These are phyloP conservation scores for Eucalyptus pauciflora DNA, from an alignment of 345 rosid genomes.

Conservation along the genomic window DNA sequence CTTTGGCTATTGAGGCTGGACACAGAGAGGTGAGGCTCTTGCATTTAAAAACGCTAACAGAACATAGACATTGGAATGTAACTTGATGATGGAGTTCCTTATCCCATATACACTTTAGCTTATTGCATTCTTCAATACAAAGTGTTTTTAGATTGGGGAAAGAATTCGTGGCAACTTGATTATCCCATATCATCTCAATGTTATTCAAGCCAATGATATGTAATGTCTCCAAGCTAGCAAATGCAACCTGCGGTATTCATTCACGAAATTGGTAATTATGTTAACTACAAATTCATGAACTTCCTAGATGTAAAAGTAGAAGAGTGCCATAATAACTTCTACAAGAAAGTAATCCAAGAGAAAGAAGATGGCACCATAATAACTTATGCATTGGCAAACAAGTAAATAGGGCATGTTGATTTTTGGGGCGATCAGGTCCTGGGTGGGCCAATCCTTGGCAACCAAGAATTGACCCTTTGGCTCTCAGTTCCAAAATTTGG, in stretches of 20 bases:
- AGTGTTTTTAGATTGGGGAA: not conserved
- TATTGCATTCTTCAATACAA: not conserved
- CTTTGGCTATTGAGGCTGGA: fast-evolving
- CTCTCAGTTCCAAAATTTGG: too few relatives aligned
- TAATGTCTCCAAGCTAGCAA: not conserved
- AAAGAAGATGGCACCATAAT: too few relatives aligned
- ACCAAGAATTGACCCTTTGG: fast-evolving
- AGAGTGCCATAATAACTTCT: fast-evolving
- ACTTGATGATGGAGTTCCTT: not conserved
- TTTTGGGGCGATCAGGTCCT: too few relatives aligned
- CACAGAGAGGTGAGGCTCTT: not conserved
- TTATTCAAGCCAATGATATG: not conserved
- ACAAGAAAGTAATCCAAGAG: too few relatives aligned
- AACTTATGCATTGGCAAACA: fast-evolving
- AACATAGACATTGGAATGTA: not conserved
- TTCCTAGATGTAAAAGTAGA: too few relatives aligned
- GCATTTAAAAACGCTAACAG: fast-evolving
- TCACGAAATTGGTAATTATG: fast-evolving
- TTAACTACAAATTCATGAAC: too few relatives aligned
- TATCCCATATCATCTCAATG: not conserved
- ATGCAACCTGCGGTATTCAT: fast-evolving
- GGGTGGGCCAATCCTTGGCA: fast-evolving
- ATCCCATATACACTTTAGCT: not conserved
- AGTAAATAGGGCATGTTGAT: too few relatives aligned
- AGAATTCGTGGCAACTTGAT: fast-evolving